These are phyloP conservation scores for Pyrenophora teres DNA, from an alignment of 2,329 filamentous ascomycete genomes.

Conservation along the genomic window DNA sequence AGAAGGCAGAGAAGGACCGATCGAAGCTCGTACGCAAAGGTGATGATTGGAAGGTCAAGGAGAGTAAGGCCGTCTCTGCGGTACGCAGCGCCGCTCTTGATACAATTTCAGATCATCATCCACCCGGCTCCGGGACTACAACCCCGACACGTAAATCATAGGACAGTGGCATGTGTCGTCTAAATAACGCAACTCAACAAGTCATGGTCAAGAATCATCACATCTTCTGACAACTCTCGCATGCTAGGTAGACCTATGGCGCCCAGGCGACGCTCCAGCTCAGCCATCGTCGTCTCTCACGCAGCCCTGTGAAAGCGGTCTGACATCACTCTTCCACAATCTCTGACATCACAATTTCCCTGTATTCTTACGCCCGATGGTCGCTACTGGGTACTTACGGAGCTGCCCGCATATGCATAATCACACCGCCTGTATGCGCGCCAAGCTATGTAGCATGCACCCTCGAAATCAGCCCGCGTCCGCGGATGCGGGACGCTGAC, in stretches of 20 bases:
- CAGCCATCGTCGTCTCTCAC: too few species aligned
- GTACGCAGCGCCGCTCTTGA: constrained; percentile 42
- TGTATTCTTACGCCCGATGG: neutral
- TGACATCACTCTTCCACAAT: neutral
- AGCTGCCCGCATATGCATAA: constrained; percentile 31
- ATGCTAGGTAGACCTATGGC: too few species aligned
- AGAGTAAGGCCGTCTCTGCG: constrained; percentile 51
- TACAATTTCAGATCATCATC: constrained; percentile 22
- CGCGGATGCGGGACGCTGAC: constrained; percentile 28
- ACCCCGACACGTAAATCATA: constrained; percentile 10
- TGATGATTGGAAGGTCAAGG: constrained; percentile 50
- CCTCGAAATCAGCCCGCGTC: constrained; percentile 18
- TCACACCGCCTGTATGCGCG: constrained; percentile 35
- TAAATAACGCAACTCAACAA: constrained; percentile 1
- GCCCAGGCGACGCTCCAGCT: too few species aligned
- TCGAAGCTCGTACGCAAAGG: constrained; percentile 44
- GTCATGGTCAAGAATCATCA: too few species aligned
- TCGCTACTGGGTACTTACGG: constrained; percentile 7
- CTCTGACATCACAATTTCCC: neutral
- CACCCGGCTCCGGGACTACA: constrained; percentile 12
- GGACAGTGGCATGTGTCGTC: neutral
- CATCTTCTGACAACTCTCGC: too few species aligned
- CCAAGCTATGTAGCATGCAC: constrained; percentile 13
- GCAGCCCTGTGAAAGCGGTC: neutral
- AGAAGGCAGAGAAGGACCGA: constrained; percentile 43